Percentiles rank a stretch among this genome's conserved stretches.
Evolutionary conservation across 768 basidiomycete genomes (phyloP).

Genomic region (Phanerochaete carnosa): DNA sequence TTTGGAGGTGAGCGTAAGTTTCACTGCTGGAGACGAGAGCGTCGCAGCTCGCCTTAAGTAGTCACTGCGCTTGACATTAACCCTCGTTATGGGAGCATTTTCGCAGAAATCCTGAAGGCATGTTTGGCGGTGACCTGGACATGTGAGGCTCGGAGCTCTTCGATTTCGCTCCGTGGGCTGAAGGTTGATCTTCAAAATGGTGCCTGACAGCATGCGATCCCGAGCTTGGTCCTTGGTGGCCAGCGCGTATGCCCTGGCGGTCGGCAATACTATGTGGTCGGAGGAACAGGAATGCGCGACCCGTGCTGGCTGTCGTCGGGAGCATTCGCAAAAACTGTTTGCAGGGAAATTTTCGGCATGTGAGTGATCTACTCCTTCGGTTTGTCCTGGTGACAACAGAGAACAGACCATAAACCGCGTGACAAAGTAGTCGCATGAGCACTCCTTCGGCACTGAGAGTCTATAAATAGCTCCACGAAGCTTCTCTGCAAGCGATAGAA

Average conservation of each 20-base stretch:
- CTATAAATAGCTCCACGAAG: no score
- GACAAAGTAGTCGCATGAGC: no score
- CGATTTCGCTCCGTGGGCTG: not conserved
- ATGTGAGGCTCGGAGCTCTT: not conserved
- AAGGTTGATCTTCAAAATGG: not conserved
- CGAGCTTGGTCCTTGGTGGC: not conserved
- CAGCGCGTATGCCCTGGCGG: not conserved
- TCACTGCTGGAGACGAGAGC: not conserved
- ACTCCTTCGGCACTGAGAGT: no score
- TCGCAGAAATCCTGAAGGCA: not conserved
- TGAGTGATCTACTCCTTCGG: not conserved
- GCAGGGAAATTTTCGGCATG: not conserved
- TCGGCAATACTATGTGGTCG: not conserved
- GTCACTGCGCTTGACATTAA: not conserved
- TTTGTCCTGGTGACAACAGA: not conserved
- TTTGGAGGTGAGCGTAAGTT: not conserved
- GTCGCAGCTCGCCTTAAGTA: not conserved
- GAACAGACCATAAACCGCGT: not conserved
- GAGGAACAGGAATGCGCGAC: not conserved
- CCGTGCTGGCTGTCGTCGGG: not conserved
- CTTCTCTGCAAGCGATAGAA: no score
- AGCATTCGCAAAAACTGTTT: not conserved
- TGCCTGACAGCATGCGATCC: not conserved
- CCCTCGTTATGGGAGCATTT: conserved; percentile 2
- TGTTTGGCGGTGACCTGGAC: not conserved